Base-by-base conservation (phyloP, 1,284 basidiomycete species). In the Puccinia novopanici region DNA sequence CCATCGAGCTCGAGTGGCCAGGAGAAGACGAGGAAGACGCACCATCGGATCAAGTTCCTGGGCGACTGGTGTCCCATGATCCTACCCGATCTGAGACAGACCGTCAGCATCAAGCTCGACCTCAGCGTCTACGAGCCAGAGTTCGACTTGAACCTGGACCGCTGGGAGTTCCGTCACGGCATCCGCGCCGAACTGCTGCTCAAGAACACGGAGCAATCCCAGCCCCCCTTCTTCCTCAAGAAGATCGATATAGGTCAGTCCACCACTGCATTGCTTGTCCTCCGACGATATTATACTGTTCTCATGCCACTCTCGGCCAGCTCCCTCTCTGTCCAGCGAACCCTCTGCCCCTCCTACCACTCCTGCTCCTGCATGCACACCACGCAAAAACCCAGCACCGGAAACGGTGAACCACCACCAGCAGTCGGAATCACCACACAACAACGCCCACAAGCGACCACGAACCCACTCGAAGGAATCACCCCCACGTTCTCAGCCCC, bases 81-180 rank as follows among this genome's bases (percentile, higher is more conserved):
- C 24, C 8, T 67, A 6, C 24, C 6, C 19, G 68, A 71, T 24
- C 68, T 71, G 48, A 37, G 34, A 27, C 12, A 27, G 2, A 22
- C 22, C 68, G 22, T 13, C 10, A 71, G 19, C 0, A 5, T 71
- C n/a, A 71, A 71, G 68, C 13, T 71, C 50, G 6, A 71, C 50
- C 19, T 71, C 27, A 22, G 54, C 34, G 68, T 50, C 4, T 71
- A 71, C 15, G 68, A 52, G 22, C 68, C 68, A 24, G 27, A 71
- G 13, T 54, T 71, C n/a, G 17, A 71, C 34, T 1, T 6, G 45
- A 34, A 13, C 9, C 2, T 22, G 0, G 9, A 37, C 30, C 59
- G 55, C n/a, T 75, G 74, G 74, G 74, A 65, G 37, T 75, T 75
- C 57, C 22, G 37, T 45, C 19, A 75, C 42, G 74, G 74, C 3